phyloP scores from a whole-genome alignment of 306 rosid species.

The Pyrus pyrifolia region DNA sequence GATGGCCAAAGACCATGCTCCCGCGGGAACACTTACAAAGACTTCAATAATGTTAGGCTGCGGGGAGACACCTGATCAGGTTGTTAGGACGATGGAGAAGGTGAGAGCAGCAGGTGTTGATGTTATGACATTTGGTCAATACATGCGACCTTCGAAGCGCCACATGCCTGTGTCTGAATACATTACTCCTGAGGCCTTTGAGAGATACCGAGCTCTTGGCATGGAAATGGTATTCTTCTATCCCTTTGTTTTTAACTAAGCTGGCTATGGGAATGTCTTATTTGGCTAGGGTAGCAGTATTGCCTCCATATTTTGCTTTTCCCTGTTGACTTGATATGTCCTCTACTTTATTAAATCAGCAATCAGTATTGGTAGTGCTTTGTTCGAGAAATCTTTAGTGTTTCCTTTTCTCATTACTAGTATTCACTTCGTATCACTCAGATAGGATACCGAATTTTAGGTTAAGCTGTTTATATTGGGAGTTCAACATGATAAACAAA shows the following conservation, averaged over 20 bases:
- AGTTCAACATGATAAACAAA: background rate
- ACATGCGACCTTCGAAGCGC: slow-evolving; percentile 98
- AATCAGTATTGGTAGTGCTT: background rate
- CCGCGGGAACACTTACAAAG: slow-evolving; percentile 87
- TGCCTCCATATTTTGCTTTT: background rate
- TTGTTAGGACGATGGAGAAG: slow-evolving; percentile 97
- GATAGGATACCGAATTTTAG: background rate
- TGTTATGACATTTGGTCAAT: slow-evolving; percentile 96
- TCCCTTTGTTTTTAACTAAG: background rate
- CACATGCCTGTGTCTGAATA: slow-evolving; percentile 96
- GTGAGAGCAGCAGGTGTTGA: slow-evolving; percentile 98
- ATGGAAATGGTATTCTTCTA: slow-evolving; percentile 71
- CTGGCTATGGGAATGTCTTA: background rate
- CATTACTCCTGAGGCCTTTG: slow-evolving; percentile 92
- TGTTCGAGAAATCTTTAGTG: background rate
- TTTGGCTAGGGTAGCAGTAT: background rate
- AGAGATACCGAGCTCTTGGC: slow-evolving; percentile 75
- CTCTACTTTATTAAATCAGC: background rate
- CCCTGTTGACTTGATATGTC: background rate
- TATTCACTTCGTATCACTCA: background rate
- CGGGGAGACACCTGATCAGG: slow-evolving; percentile 93
- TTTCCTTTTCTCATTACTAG: background rate
- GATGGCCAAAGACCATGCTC: slow-evolving; percentile 84
- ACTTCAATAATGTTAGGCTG: slow-evolving; percentile 98
- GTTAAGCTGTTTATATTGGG: background rate